Percentiles rank a stretch among this genome's conserved stretches.
phyloP scores from a whole-genome alignment of 1,284 basidiomycete species.

The Tilletia caries region DNA sequence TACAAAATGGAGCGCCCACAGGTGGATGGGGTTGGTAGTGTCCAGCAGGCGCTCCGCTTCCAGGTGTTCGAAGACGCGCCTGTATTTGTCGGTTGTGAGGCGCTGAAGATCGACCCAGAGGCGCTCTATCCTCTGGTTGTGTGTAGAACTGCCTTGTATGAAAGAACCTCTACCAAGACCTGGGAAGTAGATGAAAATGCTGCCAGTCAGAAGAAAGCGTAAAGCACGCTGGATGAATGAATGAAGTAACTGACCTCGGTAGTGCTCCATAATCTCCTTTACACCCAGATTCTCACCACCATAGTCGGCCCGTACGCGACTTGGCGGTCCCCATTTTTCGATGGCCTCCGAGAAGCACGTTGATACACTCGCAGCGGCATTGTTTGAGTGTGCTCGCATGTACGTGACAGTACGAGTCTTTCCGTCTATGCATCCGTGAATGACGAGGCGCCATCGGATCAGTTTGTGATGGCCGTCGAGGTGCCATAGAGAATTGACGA shows the following conservation, averaged over 20 bases:
- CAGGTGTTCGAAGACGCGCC: background rate
- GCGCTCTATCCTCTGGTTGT: background rate
- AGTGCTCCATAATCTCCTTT: background rate
- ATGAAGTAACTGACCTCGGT: background rate
- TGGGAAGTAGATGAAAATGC: background rate
- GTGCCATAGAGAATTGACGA: constrained; percentile 8
- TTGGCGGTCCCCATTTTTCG: background rate
- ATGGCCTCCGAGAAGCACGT: background rate
- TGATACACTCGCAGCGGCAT: background rate
- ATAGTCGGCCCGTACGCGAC: background rate
- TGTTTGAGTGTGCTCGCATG: background rate
- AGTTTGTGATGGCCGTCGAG: constrained; percentile 5
- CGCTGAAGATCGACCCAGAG: background rate
- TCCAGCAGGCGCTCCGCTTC: background rate
- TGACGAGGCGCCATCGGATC: background rate
- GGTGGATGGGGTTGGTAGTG: background rate
- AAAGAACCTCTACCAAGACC: background rate
- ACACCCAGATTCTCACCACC: constrained; percentile 1
- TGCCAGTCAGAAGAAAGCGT: too few relatives aligned
- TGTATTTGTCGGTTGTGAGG: background rate
- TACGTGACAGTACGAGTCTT: background rate
- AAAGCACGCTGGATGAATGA: too few relatives aligned
- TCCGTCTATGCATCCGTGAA: background rate
- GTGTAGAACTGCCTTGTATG: background rate
- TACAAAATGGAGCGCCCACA: background rate